These are phyloP conservation scores for Phlebiopsis flavidoalba DNA, from an alignment of 768 basidiomycete genomes.

Conservation along the genomic window DNA sequence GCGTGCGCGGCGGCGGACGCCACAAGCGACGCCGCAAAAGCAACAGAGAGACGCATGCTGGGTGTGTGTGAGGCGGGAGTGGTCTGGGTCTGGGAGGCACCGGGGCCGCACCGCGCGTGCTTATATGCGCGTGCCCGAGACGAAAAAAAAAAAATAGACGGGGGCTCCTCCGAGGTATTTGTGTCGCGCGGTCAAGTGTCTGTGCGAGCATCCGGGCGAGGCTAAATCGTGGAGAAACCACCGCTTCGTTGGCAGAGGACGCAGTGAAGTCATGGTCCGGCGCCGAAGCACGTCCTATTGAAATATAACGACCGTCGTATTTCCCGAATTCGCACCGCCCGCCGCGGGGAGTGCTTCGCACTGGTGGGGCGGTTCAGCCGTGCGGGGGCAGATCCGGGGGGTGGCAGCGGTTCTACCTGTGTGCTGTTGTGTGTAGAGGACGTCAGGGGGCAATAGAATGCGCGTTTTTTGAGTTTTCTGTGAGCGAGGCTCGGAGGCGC, in stretches of 20 bases:
- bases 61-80: not conserved
- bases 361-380: not conserved
- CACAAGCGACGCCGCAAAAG: constrained; percentile 30
- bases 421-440: too few relatives aligned
- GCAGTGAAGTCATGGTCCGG: not conserved
- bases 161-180: not conserved
- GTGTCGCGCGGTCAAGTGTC: not conserved
- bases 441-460: too few relatives aligned
- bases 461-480: too few relatives aligned
- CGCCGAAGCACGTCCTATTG: not conserved
- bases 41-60: constrained; percentile 27
- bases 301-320: constrained; percentile 9
- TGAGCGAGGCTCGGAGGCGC: too few relatives aligned
- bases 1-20: constrained; percentile 44
- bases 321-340: constrained; percentile 10
- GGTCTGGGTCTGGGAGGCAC: constrained; percentile 3
- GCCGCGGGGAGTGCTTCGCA: not conserved
- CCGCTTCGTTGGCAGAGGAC: too few relatives aligned
- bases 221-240: constrained; percentile 6
- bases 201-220: not conserved
- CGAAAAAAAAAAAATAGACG: not conserved
- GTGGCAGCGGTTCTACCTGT: not conserved
- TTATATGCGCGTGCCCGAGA: constrained; percentile 3
- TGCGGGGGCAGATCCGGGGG: not conserved
- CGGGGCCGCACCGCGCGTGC: not conserved